Conservation (phyloP, 2,329 filamentous ascomycete species). For the Aspergillus aculeatus region DNA sequence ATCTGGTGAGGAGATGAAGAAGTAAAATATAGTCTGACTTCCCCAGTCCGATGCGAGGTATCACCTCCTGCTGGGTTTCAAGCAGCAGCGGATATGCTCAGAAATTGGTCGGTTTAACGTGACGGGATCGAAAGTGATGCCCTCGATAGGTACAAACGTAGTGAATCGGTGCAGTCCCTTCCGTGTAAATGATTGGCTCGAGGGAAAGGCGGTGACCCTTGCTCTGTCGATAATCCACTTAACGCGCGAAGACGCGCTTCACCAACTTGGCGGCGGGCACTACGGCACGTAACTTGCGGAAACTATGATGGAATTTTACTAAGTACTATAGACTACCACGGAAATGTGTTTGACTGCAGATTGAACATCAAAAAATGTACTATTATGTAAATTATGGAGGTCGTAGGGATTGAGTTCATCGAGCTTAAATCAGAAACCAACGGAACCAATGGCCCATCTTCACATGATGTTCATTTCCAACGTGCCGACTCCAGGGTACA, state of each 20-base stretch:
- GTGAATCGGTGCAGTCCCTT: slow-evolving; percentile 13
- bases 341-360: not conserved
- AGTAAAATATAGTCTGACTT: not conserved
- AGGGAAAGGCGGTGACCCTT: slow-evolving; percentile 23
- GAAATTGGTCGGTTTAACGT: not conserved
- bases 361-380: not conserved
- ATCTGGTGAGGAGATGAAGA: not conserved
- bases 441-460: slow-evolving; percentile 19
- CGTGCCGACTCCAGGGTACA: slow-evolving; percentile 9
- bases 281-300: no score
- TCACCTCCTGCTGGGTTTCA: not conserved
- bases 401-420: slow-evolving; percentile 14
- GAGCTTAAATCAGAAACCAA: slow-evolving; percentile 31
- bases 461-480: slow-evolving; percentile 18
- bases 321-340: no score
- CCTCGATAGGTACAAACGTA: slow-evolving; percentile 8
- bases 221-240: slow-evolving; percentile 16
- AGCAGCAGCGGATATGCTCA: not conserved
- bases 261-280: not conserved
- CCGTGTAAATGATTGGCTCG: slow-evolving; percentile 12
- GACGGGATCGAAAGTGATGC: not conserved
- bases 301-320: no score
- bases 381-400: not conserved
- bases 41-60: not conserved
- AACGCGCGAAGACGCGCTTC: slow-evolving; percentile 25